Base-by-base conservation (phyloP, 495 filamentous ascomycete species). In the Oleoguttula mirabilis region DNA sequence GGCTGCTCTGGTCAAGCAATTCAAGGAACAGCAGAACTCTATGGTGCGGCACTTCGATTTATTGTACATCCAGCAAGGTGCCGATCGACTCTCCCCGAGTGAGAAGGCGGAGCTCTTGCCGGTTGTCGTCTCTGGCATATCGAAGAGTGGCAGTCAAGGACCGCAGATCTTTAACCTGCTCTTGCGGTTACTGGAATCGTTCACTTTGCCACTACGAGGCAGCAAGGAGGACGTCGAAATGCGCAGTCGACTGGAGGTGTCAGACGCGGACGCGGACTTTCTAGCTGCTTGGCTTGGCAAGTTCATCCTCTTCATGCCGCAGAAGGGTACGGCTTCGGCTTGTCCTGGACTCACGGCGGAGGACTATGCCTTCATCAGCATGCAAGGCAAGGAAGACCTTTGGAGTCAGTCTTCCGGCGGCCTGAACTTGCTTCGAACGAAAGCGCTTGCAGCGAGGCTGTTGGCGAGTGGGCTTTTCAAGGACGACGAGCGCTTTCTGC, bases 31-130 rank as follows among this genome's bases (percentile, higher is more conserved):
- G 38, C 57, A 66, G 5, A 68, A 68, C 32, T 68, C 80, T 2
- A 70, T 94, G 5, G 72, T 98, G 37, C 75, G 82, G 44, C 82
- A 94, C 55, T 84, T 94, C 59, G 90, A 95, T 65, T 59, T 96
- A 39, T 66, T 80, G 22, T 94, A 92, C 60, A 77, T 94, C 22
- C 84, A 92, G 53, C 82, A 90, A 58, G 87, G 88, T 24, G 66
- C 95, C 32, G 70, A 75, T 31, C 75, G 88, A 20, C 64, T 98
- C 10, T 48, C 45, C 16, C 38, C 42, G n/a, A 54, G 66, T 39
- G 79, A 82, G 35, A 72, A 77, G 46, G 63, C 80, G 24, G 74
- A 77, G 8, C 66, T 95, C 16, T 60, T 94, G 5, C 76, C 87
- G 10, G 68, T 72, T 2, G 62, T 88, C 14, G 63, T 94, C 19